Conservation (phyloP, 208 protist genomes). For the Leishmania arabica region DNA sequence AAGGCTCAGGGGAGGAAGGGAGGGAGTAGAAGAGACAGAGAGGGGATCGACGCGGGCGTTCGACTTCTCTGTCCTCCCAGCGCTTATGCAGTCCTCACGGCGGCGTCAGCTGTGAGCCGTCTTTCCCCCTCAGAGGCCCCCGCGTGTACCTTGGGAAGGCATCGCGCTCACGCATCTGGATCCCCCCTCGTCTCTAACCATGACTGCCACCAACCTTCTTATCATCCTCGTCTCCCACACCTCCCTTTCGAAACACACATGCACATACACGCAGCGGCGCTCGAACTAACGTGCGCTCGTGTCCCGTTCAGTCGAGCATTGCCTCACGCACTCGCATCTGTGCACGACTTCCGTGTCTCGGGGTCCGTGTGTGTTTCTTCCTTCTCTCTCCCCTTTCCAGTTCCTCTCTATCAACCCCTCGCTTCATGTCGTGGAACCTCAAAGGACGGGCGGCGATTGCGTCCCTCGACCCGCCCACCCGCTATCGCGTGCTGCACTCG, state of each 20-base stretch:
- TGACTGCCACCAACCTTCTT: not conserved
- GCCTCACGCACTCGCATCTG: no score
- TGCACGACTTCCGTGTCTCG: not conserved
- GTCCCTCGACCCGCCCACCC: slow-evolving; percentile 58
- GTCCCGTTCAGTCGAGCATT: not conserved
- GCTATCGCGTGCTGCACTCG: slow-evolving; percentile 52
- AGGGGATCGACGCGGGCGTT: not conserved
- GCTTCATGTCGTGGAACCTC: slow-evolving; percentile 59
- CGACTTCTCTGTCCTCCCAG: not conserved
- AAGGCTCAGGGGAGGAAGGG: not conserved
- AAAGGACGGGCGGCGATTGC: slow-evolving; percentile 67
- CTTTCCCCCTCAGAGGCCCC: not conserved
- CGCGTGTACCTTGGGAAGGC: not conserved
- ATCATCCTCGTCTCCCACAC: not conserved
- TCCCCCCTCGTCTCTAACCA: not conserved
- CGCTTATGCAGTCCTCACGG: not conserved
- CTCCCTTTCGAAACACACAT: not conserved
- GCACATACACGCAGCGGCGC: not conserved
- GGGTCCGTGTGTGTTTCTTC: not conserved
- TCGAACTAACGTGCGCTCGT: not conserved
- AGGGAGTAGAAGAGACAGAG: not conserved
- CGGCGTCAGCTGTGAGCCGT: not conserved
- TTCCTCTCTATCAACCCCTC: not conserved
- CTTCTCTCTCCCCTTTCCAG: not conserved
- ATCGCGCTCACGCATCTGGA: not conserved